Base-by-base conservation (phyloP, 2,329 filamentous ascomycete genomes). In the Keithomyces neogunnii region DNA sequence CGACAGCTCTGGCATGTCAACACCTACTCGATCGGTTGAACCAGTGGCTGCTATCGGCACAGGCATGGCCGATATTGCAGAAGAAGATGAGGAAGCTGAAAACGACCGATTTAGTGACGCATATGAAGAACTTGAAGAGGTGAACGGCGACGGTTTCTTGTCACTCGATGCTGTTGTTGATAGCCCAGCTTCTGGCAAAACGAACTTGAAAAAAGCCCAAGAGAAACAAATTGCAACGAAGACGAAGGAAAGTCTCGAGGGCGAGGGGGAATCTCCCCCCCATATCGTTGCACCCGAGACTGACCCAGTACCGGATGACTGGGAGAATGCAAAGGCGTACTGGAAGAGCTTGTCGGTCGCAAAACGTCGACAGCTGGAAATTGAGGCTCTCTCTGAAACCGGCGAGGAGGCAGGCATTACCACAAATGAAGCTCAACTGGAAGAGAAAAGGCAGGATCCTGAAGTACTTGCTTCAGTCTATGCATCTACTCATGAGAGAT, bases 101-200 rank as follows among this genome's bases (percentile, higher is more conserved):
- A 72, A 70, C 47, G 84, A 78, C 54, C 76, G 88, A 29, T 91
- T 88, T 62, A 89, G 84, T 56, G 88, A 91, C 66, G 87, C 87
- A 1, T 85, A 85, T 50, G 88, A 91, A 66, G 85, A 89, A 54
- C 70, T 86, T 0, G 80, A 80, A 0, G 83, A 88, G 11, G 61
- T 75, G 3, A 83, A 86, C 39, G 78, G 77, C 2, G 78, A 80
- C 45, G 86, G 84, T 0, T 91, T 89, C 60, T 74, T 82, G 60
- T 90, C 86, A 4, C 73, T 91, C 6, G 78, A 90, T 64, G 87
- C 87, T 9, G 79, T 90, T 7, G 76, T 89, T 1, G 78, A 84
- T 26, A 81, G 76, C 45, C 81, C 85, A 9, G 50, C 59, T n/a
- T 49, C 58, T 3, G 56, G 56, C 13, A 63, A 60, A 45, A 46